Evolutionary conservation across 192 early-diverging fungal genomes (phyloP).

Genomic region (Coemansia sp.): DNA sequence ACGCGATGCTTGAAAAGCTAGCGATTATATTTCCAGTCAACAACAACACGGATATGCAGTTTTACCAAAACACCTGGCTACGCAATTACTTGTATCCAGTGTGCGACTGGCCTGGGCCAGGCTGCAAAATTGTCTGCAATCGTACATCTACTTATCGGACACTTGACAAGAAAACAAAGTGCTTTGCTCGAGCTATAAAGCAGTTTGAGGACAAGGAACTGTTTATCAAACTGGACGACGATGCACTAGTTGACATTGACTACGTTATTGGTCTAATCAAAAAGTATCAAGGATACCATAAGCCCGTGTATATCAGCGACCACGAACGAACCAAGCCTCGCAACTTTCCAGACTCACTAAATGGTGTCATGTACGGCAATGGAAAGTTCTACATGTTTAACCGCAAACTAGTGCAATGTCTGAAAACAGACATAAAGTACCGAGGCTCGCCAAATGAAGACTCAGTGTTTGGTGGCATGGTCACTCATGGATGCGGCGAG

Average conservation of each 20-base stretch:
- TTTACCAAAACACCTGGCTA: conserved; percentile 49
- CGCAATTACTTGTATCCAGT: conserved; percentile 42
- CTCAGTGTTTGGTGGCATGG: conserved; percentile 50
- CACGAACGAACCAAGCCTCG: conserved; percentile 7
- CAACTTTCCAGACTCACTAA: conserved; percentile 6
- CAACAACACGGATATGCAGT: conserved; percentile 52
- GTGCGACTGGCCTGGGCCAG: conserved; percentile 38
- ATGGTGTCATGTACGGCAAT: conserved; percentile 31
- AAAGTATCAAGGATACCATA: conserved; percentile 9
- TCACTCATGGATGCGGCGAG: conserved; percentile 41
- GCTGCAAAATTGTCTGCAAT: conserved; percentile 48
- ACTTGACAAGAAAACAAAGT: conserved; percentile 38
- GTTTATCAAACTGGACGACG: conserved; percentile 49
- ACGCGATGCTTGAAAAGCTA: conserved; percentile 17
- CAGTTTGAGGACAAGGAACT: conserved; percentile 25
- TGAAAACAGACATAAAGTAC: conserved; percentile 28
- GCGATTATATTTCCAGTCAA: conserved; percentile 47
- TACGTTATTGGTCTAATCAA: conserved; percentile 26
- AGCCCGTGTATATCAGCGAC: conserved; percentile 50
- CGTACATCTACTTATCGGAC: conserved; percentile 28
- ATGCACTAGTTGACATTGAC: conserved; percentile 43
- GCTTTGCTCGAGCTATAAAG: conserved; percentile 30
- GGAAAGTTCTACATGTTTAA: conserved; percentile 56
- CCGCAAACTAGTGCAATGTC: conserved; percentile 23
- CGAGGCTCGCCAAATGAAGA: conserved; percentile 35